Evolutionary conservation across 208 protist genomes (phyloP).

Genomic region (Leishmania arabica): DNA sequence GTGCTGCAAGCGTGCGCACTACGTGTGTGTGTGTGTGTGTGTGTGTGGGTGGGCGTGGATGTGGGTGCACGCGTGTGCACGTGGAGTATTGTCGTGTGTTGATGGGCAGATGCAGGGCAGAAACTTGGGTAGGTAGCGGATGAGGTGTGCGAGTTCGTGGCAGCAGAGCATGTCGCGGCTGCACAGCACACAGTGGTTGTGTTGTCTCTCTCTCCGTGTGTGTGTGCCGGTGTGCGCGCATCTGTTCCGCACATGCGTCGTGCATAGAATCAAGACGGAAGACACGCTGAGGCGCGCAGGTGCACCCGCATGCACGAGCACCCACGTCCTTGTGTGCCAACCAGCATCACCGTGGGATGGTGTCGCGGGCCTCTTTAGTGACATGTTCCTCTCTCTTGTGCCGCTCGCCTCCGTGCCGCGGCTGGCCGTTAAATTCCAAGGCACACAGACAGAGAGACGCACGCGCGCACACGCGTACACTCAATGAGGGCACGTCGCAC

Average conservation of each 20-base stretch:
- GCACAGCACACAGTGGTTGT: background rate
- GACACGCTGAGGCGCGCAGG: no score
- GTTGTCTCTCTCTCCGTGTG: background rate
- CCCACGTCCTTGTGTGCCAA: no score
- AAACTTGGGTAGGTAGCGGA: background rate
- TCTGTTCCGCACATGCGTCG: no score
- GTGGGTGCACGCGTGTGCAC: background rate
- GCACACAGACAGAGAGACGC: background rate
- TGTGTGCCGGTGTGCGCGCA: background rate
- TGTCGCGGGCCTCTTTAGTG: no score
- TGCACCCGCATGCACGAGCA: no score
- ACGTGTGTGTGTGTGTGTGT: background rate
- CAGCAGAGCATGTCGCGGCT: background rate
- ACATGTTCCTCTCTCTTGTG: no score
- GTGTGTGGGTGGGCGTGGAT: background rate
- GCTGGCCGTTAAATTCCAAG: no score
- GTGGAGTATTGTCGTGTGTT: background rate
- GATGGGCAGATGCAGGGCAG: background rate
- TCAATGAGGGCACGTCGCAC: background rate
- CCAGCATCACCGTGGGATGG: no score
- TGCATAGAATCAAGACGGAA: no score
- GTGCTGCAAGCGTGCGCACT: background rate
- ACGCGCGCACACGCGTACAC: background rate
- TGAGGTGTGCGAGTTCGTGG: background rate
- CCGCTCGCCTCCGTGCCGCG: background rate